Evolutionary conservation across 257 asterid species (phyloP).

Genomic region (Nicotiana obtusifolia): DNA sequence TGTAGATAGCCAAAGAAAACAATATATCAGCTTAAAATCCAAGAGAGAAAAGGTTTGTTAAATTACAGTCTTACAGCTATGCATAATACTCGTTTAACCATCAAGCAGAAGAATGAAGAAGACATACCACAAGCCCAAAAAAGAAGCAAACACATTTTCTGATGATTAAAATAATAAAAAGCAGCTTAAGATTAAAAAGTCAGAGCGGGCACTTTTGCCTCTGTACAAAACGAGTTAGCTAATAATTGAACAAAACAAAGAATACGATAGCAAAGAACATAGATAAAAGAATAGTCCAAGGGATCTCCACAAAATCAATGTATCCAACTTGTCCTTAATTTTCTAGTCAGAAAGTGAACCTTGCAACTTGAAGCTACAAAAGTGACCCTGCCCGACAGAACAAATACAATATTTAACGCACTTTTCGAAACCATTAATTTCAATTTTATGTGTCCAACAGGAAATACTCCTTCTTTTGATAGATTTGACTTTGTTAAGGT

Average conservation of each 20-base stretch:
- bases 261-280: neutral
- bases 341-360: too few relatives aligned
- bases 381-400: too few relatives aligned
- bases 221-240: neutral
- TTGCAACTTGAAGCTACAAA: too few relatives aligned
- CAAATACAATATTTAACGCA: too few relatives aligned
- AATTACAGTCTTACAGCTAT: neutral
- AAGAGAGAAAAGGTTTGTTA: neutral
- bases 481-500: too few relatives aligned
- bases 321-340: neutral
- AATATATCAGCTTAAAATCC: neutral
- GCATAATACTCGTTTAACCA: neutral
- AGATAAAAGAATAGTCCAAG: neutral
- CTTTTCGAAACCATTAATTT: too few relatives aligned
- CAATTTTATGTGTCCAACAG: too few relatives aligned
- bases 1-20: neutral
- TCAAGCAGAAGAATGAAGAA: neutral
- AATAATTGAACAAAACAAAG: neutral
- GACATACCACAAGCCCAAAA: neutral
- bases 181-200: neutral
- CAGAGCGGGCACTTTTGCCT: neutral
- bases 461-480: too few relatives aligned
- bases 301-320: neutral
- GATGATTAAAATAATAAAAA: neutral
- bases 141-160: neutral